Evolutionary conservation across 768 basidiomycete species (phyloP), one percentile per base, ranked within the genome.

Genomic region (Postia placenta): DNA sequence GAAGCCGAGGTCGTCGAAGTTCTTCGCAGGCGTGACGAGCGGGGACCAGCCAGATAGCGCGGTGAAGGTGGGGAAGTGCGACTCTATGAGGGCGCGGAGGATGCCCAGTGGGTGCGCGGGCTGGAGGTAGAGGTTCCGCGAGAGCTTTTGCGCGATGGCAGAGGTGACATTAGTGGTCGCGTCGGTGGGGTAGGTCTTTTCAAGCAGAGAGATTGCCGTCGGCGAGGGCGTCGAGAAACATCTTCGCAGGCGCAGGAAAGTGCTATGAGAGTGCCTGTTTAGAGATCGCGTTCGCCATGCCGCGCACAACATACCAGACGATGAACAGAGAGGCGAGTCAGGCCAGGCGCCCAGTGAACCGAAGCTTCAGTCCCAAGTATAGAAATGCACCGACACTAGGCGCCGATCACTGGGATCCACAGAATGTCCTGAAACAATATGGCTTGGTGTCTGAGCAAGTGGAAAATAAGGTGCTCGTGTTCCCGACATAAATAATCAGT

Each of bases 1-100:
- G 69, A 99, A 98, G 3, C 91, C 92, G 26, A 99, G 83, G 56
- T 95, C 90, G 68, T 99, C 96, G 66, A 99, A 99, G 70, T 94
- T 99, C 67, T 93, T 81, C 63, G 73, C 74, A 2, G 92, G 90
- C 2, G 92, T 84, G 47, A 99, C 96, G 52, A 98, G 69, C 1
- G 96, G 92, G 1, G 92, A 87, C 51, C 90, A 72, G 19, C 89
- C 85, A 11, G 85, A 80, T 39, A 90, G 68, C 52, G 86, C 81
- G 12, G 81, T 68, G 65, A 83, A 92, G 48, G 80, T 69, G 4
- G 83, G 71, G 59, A 87, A 97, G 63, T 96, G 89, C 17, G 78
- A 76, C 69, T 96, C 89, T 58, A 98, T 84, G 55, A 92, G 76
- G 19, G 74, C 64, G 33, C 91, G 87, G 38, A 98, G 80, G 47